Evolutionary conservation across 2,329 filamentous ascomycete species (phyloP), one percentile per base, ranked within the genome.

Genomic region (Trichoderma afroharzianum): DNA sequence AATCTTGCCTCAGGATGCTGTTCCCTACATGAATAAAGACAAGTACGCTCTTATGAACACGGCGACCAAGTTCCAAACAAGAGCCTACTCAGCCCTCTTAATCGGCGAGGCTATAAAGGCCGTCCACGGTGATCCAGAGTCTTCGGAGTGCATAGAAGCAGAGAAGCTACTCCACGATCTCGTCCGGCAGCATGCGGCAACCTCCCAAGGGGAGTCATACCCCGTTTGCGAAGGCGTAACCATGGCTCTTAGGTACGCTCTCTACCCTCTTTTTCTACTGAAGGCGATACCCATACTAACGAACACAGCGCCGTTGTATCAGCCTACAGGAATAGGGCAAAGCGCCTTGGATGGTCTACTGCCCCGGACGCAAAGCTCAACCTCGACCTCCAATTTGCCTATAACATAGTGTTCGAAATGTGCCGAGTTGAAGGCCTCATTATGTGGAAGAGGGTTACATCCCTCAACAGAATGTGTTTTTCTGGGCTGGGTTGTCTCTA

Each of bases 321-420:
- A 26, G 32, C 47, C 24, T 70, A 70, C 14, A 70, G 24, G 43
- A 57, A 55, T n/a, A 57, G 58, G 21, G 18, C 24, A 18, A 26
- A 26, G 3, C 32, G 24, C 14, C 14, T 9, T 12, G 9, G 43
- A 15, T 43, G 33, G 24, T 43, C 50, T 26, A 12, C 32, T 32
- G 24, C 39, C 14, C 59, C 57, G 3, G 58, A 47, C n/a, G 43
- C 43, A 7, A 70, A 70, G 59, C 59, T 63, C n/a, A 11, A 21
- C 30, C 24, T 70, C 18, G 68, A 70, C 59, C 55, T 70, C 59
- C n/a, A 57, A 30, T 70, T 70, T 4, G 33, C 68, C 59, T 63
- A 70, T 14, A 63, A 63, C 47, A 70, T 70, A 63, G 43, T 28
- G 8, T 70, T 70, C 36, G 68, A 70, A n/a, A 70, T 70, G 58